Evolutionary conservation across 2,329 filamentous ascomycete genomes (phyloP), one percentile per base, ranked within the genome.

Genomic region (Pestalotiopsis sp.): DNA sequence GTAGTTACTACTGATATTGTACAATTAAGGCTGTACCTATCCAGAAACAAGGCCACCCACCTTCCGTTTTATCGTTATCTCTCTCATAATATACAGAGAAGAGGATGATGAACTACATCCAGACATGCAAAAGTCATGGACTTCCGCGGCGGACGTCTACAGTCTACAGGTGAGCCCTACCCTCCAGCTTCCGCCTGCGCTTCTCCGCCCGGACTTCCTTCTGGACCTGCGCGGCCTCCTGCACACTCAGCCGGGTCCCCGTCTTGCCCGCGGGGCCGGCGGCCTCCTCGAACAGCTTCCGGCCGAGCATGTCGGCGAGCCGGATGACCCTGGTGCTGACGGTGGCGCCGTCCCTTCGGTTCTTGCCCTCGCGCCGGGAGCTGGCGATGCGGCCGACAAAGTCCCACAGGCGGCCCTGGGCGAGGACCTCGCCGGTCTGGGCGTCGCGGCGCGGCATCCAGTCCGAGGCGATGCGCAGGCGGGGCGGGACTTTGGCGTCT

Each of bases 291-390:
- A 93, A 98, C 23, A 98, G 79, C 69, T 86, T 85, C 66, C 83
- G 80, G 0, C 94, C 95, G 11, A 97, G 85, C 61, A 86, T 80
- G 76, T 97, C 94, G 9, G 92, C 91, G 73, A 98, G 85, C 6
- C 85, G 84, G 49, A 98, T 80, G 12, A 99, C 95, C 23, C 96
- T 87, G 13, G 88, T 92, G 73, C 91, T 92, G 3, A 98, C 95
- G 0, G 94, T 97, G 1, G 92, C 93, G 13, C 95, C 95, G 78
- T 99, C 96, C n/a, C 95, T 87, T 25, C 96, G 85, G 78, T 98
- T 98, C 88, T 98, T 99, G 9, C 96, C 96, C 82, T 98, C 96
- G 58, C 95, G 87, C 40, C 96, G 86, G 59, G 90, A 93, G 64
- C 89, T 87, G 7, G 94, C 93, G 71, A 99, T 97, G 77, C 91